These are phyloP conservation scores for Leptographium procerum DNA, from an alignment of 2,329 filamentous ascomycete species.

Conservation along the genomic window DNA sequence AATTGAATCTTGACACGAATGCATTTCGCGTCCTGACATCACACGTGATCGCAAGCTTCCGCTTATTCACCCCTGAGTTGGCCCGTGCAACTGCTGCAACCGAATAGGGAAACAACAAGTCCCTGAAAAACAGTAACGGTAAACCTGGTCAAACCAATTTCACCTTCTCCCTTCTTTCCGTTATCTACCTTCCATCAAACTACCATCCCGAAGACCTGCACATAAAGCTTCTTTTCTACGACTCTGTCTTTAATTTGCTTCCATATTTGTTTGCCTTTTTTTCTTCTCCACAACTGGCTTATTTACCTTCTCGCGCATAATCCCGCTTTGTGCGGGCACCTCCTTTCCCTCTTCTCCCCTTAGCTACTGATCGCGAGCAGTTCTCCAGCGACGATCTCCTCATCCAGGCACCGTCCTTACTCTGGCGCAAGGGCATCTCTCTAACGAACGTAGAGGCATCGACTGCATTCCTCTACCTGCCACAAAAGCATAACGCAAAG, in stretches of 20 bases:
- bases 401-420: background rate
- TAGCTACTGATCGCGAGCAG: background rate
- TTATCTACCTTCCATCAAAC: conserved; percentile 4
- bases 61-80: conserved; percentile 11
- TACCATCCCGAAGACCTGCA: background rate
- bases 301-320: conserved; percentile 1
- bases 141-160: conserved; percentile 11
- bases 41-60: conserved; percentile 8
- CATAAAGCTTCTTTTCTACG: conserved; percentile 4
- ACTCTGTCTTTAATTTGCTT: conserved; percentile 9
- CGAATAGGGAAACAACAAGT: conserved; percentile 6
- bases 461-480: background rate
- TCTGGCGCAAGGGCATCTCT: background rate
- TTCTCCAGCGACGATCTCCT: background rate
- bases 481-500: background rate
- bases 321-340: conserved; percentile 8
- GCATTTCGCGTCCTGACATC: background rate
- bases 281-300: background rate
- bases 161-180: conserved; percentile 2
- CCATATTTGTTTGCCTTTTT: background rate
- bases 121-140: conserved; percentile 12
- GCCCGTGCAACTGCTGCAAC: conserved; percentile 11
- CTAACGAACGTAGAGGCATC: background rate
- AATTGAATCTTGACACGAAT: background rate
- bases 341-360: background rate